A percentile compares a stretch with the other conserved stretches of the same genome.
Evolutionary conservation across 2,329 filamentous ascomycete species (phyloP).

Genomic region (Phialemonium atrogriseum): DNA sequence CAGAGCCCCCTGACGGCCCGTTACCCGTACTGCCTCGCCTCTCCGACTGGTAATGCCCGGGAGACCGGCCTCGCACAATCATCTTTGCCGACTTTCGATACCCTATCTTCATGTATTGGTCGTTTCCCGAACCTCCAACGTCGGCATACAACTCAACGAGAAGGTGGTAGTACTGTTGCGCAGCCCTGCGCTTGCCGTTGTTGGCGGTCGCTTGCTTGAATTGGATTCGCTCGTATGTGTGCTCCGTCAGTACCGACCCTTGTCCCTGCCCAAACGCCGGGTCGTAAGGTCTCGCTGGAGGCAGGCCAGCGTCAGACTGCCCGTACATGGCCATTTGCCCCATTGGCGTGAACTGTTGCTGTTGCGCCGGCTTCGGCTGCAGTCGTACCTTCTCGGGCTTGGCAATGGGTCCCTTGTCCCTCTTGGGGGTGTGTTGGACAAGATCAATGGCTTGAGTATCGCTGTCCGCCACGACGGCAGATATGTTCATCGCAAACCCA

Average conservation of each 20-base stretch:
- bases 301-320: conserved; percentile 24
- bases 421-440: conserved; percentile 85
- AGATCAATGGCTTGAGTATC: conserved; percentile 72
- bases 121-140: conserved; percentile 39
- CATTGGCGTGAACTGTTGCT: conserved; percentile 30
- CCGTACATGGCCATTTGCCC: conserved; percentile 31
- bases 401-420: conserved; percentile 77
- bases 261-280: conserved; percentile 31
- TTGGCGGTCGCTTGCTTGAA: conserved; percentile 93
- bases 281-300: conserved; percentile 31
- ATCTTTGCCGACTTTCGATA: conserved; percentile 68
- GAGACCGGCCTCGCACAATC: conserved; percentile 79
- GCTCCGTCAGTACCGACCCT: conserved; percentile 38
- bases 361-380: conserved; percentile 53
- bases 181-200: conserved; percentile 82
- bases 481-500: conserved; percentile 76
- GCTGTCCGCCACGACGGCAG: conserved; percentile 71
- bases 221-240: conserved; percentile 80
- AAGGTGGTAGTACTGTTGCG: conserved; percentile 90
- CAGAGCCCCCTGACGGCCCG: conserved; percentile 52
- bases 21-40: conserved; percentile 61
- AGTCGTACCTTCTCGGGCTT: conserved; percentile 64
- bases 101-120: conserved; percentile 63
- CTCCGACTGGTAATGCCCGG: conserved; percentile 70
- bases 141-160: conserved; percentile 76